These are phyloP conservation scores for Apiosordaria backusii DNA, from an alignment of 495 filamentous ascomycete species.

Conservation along the genomic window DNA sequence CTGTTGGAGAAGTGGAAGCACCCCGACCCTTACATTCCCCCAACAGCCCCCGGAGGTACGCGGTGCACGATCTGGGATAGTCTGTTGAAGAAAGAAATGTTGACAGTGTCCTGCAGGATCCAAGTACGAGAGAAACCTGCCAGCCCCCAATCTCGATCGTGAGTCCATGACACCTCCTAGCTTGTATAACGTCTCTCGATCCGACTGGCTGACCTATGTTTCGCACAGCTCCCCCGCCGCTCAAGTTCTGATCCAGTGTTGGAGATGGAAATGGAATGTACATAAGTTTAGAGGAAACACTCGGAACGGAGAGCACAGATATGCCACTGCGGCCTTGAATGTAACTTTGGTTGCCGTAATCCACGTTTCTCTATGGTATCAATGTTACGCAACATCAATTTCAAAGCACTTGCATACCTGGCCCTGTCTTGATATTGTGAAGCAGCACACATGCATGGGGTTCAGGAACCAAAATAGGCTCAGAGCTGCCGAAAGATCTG, in stretches of 20 bases:
- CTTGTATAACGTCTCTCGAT: not conserved
- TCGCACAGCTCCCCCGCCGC: slow-evolving; percentile 39
- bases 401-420: too few species aligned
- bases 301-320: slow-evolving; percentile 8
- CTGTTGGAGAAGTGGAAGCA: slow-evolving; percentile 94
- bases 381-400: too few species aligned
- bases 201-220: slow-evolving; percentile 16
- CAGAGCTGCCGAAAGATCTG: too few species aligned
- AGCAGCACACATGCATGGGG: too few species aligned
- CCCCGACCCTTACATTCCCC: slow-evolving; percentile 83
- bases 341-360: not conserved
- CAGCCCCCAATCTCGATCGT: slow-evolving; percentile 74
- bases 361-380: too few species aligned
- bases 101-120: slow-evolving; percentile 57
- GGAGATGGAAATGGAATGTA: slow-evolving; percentile 14
- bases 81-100: slow-evolving; percentile 20
- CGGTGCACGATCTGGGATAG: not conserved
- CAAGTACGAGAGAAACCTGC: slow-evolving; percentile 94
- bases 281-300: slow-evolving; percentile 14
- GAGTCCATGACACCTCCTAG: slow-evolving; percentile 38
- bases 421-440: too few species aligned
- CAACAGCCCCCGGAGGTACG: slow-evolving; percentile 91
- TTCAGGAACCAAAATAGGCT: too few species aligned
- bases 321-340: not conserved
- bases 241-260: slow-evolving; percentile 41